Conservation (phyloP, 176 grass and related monocot species). For the Bolboschoenus planiculmis region DNA sequence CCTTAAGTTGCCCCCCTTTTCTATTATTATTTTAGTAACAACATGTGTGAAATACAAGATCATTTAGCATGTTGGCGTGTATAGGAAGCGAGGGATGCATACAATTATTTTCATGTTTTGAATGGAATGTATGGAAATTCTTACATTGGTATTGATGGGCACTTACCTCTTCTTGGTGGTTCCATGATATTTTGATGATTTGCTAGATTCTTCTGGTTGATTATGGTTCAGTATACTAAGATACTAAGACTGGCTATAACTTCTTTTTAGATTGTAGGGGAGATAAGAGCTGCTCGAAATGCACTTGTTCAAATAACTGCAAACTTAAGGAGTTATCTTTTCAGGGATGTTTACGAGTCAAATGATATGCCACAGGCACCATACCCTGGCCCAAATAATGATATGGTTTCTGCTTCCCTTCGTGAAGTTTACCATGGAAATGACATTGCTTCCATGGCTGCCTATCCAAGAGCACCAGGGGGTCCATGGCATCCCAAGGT, state of each 20-base stretch:
- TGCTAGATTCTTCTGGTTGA: neutral
- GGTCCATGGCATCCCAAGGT: slow-evolving; percentile 68
- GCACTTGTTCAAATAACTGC: slow-evolving; percentile 77
- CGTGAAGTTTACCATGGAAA: slow-evolving; percentile 45
- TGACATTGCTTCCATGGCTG: slow-evolving; percentile 33
- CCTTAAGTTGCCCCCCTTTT: neutral
- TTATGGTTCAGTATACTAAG: neutral
- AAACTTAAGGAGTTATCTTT: slow-evolving; percentile 73
- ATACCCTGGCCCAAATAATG: slow-evolving; percentile 20
- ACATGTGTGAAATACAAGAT: neutral
- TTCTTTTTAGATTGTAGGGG: slow-evolving; percentile 90
- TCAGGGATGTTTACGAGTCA: slow-evolving; percentile 47
- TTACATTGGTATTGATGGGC: neutral
- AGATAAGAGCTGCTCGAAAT: slow-evolving; percentile 88
- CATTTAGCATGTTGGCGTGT: neutral
- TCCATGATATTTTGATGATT: neutral
- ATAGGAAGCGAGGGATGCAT: neutral
- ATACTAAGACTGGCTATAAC: neutral
- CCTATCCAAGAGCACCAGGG: slow-evolving; percentile 45
- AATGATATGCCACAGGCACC: slow-evolving; percentile 22
- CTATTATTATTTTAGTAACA: neutral
- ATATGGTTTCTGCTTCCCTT: slow-evolving; percentile 48
- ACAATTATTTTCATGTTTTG: neutral
- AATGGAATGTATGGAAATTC: neutral
- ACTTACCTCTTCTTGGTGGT: neutral